Evolutionary conservation across 495 filamentous ascomycete genomes (phyloP).

Genomic region (Xylaria curta): DNA sequence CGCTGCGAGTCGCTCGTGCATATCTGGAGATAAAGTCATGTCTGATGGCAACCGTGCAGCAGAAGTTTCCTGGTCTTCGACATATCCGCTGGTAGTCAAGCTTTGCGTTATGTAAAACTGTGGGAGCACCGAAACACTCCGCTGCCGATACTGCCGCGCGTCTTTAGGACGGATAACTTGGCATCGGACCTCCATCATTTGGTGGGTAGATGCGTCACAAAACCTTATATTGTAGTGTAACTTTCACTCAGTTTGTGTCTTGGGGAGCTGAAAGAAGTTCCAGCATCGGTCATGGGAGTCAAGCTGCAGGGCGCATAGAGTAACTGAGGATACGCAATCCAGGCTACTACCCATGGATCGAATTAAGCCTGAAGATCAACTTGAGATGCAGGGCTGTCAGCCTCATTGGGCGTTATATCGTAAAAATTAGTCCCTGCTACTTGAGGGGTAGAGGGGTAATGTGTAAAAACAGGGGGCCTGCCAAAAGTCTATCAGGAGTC

Average conservation of each 20-base stretch:
- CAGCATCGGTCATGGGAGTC: neutral
- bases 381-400: too few relatives aligned
- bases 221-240: neutral
- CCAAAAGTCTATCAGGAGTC: neutral
- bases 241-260: neutral
- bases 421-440: neutral
- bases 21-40: neutral
- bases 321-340: neutral
- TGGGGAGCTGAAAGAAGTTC: neutral
- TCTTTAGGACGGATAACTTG: constrained; percentile 13
- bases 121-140: constrained; percentile 11
- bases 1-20: constrained; percentile 1
- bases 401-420: too few relatives aligned
- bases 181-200: neutral
- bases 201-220: neutral
- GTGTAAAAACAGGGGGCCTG: constrained; percentile 1
- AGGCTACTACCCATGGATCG: neutral
- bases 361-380: too few relatives aligned
- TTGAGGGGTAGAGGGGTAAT: neutral
- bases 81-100: neutral
- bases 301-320: neutral
- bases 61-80: neutral
- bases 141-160: constrained; percentile 15
- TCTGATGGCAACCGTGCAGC: neutral
- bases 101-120: neutral